phyloP scores from a whole-genome alignment of 257 asterid genomes.

The Catharanthus roseus region DNA sequence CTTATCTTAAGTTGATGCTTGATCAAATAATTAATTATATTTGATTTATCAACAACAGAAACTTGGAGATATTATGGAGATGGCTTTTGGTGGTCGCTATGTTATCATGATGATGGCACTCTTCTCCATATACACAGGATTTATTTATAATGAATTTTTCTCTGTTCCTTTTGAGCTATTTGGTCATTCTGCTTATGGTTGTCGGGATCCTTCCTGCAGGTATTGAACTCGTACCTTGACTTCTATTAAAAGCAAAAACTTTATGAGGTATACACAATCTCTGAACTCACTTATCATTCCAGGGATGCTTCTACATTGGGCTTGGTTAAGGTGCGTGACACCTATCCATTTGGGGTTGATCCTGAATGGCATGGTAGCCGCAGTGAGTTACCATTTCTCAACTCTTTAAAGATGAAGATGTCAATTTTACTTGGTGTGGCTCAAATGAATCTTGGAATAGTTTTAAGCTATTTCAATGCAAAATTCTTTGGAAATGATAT shows the following conservation, averaged over 20 bases:
- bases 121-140: conserved; percentile 64
- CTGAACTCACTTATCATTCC: conserved; percentile 19
- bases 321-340: conserved; percentile 40
- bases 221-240: conserved; percentile 17
- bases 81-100: conserved; percentile 71
- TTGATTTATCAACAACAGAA: conserved; percentile 35
- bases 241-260: neutral
- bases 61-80: conserved; percentile 68
- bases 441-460: conserved; percentile 65
- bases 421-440: conserved; percentile 57
- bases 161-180: conserved; percentile 61
- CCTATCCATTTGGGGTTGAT: conserved; percentile 64
- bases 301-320: conserved; percentile 55
- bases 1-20: neutral
- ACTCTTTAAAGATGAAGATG: conserved; percentile 71
- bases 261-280: conserved; percentile 1
- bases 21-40: neutral
- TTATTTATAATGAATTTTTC: conserved; percentile 55
- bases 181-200: conserved; percentile 53
- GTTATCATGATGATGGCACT: conserved; percentile 62
- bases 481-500: conserved; percentile 42
- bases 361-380: conserved; percentile 67
- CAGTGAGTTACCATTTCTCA: conserved; percentile 61
- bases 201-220: conserved; percentile 57
- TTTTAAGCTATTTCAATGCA: conserved; percentile 52